Conservation (phyloP, 1,284 basidiomycete species). For the Malassezia sympodialis region DNA sequence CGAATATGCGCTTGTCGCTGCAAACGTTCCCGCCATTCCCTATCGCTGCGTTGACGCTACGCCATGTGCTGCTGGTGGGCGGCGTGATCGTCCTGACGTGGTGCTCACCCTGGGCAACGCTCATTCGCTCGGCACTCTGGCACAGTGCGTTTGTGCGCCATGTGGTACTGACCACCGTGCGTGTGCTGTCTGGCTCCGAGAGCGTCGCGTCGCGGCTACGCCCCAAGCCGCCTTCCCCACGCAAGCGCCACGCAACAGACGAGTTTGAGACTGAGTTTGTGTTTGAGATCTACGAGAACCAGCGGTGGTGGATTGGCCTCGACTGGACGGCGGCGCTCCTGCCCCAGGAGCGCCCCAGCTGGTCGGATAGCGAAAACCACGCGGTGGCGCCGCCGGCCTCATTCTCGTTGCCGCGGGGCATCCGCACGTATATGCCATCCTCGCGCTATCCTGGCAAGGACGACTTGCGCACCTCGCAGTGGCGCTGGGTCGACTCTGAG, state of each 20-base stretch:
- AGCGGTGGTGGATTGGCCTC: constrained; percentile 66
- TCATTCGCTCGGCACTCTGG: constrained; percentile 41
- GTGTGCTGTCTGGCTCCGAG: constrained; percentile 24
- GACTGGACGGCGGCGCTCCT: constrained; percentile 86
- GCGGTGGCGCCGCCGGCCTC: constrained; percentile 53
- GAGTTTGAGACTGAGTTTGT: constrained; percentile 30
- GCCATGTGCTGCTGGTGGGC: constrained; percentile 31
- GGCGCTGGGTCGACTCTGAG: constrained; percentile 51
- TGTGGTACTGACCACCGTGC: constrained; percentile 20
- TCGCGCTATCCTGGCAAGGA: constrained; percentile 28
- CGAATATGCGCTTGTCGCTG: background rate
- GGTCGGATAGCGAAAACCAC: constrained; percentile 53
- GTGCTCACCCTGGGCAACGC: constrained; percentile 44
- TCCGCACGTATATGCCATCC: constrained; percentile 38
- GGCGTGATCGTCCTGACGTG: constrained; percentile 40
- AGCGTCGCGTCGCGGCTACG: constrained; percentile 20
- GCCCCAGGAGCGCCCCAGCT: constrained; percentile 77
- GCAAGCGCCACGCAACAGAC: background rate
- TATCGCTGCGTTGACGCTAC: constrained; percentile 34
- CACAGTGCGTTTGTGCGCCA: constrained; percentile 38
- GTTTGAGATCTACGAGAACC: constrained; percentile 68
- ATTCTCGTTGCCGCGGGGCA: constrained; percentile 52
- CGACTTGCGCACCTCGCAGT: constrained; percentile 44
- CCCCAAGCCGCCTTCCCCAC: constrained; percentile 4
- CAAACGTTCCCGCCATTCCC: constrained; percentile 40